Evolutionary conservation across 2,329 filamentous ascomycete species (phyloP), one percentile per base, ranked within the genome.

Genomic region (Dendryphion nanum): DNA sequence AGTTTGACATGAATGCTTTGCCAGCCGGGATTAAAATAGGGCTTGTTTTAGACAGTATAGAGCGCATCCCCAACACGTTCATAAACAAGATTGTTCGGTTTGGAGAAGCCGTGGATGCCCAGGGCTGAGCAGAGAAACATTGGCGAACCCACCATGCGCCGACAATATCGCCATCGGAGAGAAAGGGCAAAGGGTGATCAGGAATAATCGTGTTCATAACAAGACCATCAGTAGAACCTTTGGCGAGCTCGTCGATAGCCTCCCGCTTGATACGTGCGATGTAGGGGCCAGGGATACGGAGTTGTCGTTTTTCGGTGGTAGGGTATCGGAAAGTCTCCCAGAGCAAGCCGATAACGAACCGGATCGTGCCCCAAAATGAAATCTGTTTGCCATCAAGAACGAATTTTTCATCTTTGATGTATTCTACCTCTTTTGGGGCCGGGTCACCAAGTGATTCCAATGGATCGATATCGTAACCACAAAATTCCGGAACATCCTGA

Each of bases 31-130:
- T 37, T 10, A 57, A 31, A 13, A 32, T 28, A 12, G 50, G 48
- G 15, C 21, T 10, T 7, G 44, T 44, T 13, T n/a, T 19, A 21
- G 16, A 33, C 30, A 52, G 19, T 5, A 59, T 6, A 8, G 49
- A 40, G 26, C 55, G 56, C 42, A 57, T 40, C 18, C 47, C 51
- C 33, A 57, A 43, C 16, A 57, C 48, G 31, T 60, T 63, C 35
- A 55, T 35, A 23, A 57, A 17, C 5, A 41, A 35, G 31, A 62
- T 30, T 10, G 46, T 49, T 7, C 44, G 48, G 1, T 23, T 40
- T 6, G 48, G 42, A n/a, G 45, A 30, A 10, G 44, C 34, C 21
- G 37, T 20, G 6, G 41, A 16, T 10, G 45, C 28, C 45, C 47
- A 48, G 18, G 45, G 44, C 15, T 44, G 44, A 15, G 12, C 33